phyloP scores from a whole-genome alignment of 2,329 filamentous ascomycete species.

The Colletotrichum viniferum region DNA sequence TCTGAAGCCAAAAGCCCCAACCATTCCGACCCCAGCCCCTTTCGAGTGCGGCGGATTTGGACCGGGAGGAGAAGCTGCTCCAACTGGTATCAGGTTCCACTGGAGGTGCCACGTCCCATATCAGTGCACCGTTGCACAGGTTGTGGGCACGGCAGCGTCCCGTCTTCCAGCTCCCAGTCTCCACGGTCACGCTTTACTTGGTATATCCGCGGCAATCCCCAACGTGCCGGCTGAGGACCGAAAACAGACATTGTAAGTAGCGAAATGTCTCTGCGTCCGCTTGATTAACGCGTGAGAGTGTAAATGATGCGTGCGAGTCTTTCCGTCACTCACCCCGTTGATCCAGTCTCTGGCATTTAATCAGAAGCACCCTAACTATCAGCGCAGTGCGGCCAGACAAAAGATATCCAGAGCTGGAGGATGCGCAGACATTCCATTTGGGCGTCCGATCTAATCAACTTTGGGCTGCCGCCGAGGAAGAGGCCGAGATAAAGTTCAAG shows the following conservation, averaged over 20 bases:
- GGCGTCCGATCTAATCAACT: neutral
- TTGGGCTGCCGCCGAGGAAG: neutral
- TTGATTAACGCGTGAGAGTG: neutral
- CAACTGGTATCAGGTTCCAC: neutral
- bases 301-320: neutral
- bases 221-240: neutral
- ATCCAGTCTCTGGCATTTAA: neutral
- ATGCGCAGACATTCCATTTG: neutral
- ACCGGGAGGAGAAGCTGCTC: too few relatives aligned
- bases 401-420: neutral
- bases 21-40: too few relatives aligned
- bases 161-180: neutral
- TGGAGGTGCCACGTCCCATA: neutral
- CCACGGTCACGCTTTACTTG: neutral
- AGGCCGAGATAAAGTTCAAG: neutral
- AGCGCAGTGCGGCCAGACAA: neutral
- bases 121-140: neutral
- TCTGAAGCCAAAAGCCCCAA: too few relatives aligned
- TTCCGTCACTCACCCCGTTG: neutral
- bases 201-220: too few relatives aligned
- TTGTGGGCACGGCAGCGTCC: neutral
- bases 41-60: too few relatives aligned
- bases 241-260: neutral
- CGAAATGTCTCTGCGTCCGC: neutral
- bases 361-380: neutral